These are phyloP conservation scores for Pseudocercospora vitis DNA, from an alignment of 2,329 filamentous ascomycete species.

Conservation along the genomic window DNA sequence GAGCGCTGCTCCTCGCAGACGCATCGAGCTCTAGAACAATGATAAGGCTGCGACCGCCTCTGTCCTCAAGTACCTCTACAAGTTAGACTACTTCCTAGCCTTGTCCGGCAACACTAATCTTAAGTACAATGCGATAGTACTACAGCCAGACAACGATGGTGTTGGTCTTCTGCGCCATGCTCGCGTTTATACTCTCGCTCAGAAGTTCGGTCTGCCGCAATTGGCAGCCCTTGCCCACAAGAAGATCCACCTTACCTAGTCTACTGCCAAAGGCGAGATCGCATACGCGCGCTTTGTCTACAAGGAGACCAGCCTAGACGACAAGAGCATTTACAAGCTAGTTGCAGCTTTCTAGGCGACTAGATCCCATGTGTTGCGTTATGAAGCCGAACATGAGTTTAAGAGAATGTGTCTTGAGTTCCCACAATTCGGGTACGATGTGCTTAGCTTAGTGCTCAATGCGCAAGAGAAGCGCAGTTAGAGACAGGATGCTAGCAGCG, in stretches of 20 bases:
- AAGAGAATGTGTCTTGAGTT: constrained; percentile 80
- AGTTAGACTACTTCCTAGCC: constrained; percentile 78
- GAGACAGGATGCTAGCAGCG: constrained; percentile 40
- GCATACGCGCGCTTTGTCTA: constrained; percentile 90
- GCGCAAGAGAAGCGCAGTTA: constrained; percentile 49
- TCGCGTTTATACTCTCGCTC: constrained; percentile 82
- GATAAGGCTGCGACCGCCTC: constrained; percentile 73
- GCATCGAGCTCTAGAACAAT: constrained; percentile 67
- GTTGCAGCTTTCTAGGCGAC: constrained; percentile 90
- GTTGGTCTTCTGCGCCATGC: constrained; percentile 85
- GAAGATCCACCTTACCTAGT: constrained; percentile 91
- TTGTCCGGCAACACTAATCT: constrained; percentile 61
- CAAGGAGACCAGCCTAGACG: constrained; percentile 67
- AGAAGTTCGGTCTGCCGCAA: constrained; percentile 65
- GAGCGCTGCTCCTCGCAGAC: constrained; percentile 57
- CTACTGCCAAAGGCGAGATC: constrained; percentile 85
- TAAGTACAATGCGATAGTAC: constrained; percentile 66
- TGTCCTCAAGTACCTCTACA: constrained; percentile 82
- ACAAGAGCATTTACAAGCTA: constrained; percentile 73
- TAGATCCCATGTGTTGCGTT: constrained; percentile 73
- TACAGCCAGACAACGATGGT: constrained; percentile 72
- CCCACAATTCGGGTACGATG: constrained; percentile 90
- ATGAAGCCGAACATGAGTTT: constrained; percentile 86
- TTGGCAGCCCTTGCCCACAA: constrained; percentile 76
- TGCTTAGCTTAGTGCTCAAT: constrained; percentile 66